phyloP scores from a whole-genome alignment of 257 asterid genomes.

The Plantago major region DNA sequence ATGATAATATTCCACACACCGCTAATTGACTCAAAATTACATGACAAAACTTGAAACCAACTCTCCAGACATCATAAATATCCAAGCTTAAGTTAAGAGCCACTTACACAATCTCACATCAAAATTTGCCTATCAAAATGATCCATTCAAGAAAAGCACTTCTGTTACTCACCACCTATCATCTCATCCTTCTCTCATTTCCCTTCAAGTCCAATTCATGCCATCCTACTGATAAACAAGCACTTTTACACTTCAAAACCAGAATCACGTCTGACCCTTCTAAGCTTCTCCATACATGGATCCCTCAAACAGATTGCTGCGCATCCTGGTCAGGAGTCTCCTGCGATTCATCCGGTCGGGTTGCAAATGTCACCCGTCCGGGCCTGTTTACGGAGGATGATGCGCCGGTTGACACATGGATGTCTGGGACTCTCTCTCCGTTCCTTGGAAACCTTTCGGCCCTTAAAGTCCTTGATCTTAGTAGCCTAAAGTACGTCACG shows the following conservation, averaged over 20 bases:
- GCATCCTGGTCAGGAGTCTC: constrained; percentile 52
- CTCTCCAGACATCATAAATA: constrained; percentile 23
- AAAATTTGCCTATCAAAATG: neutral
- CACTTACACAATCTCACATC: neutral
- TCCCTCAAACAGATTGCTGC: constrained; percentile 57
- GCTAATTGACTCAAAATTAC: constrained; percentile 21
- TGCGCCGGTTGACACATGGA: constrained; percentile 33
- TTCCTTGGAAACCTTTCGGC: constrained; percentile 50
- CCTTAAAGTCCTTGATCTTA: constrained; percentile 47
- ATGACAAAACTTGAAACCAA: constrained; percentile 21
- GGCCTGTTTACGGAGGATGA: constrained; percentile 32
- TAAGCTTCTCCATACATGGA: constrained; percentile 47
- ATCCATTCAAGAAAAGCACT: constrained; percentile 19
- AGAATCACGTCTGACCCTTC: constrained; percentile 48
- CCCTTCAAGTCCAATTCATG: constrained; percentile 36
- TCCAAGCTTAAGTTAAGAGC: constrained; percentile 4
- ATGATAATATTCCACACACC: neutral
- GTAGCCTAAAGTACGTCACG: constrained; percentile 39
- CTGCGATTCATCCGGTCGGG: constrained; percentile 45
- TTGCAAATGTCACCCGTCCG: constrained; percentile 44
- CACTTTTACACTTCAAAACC: constrained; percentile 49
- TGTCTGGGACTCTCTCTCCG: constrained; percentile 56
- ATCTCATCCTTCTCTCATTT: constrained; percentile 8
- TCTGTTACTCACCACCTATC: constrained; percentile 21
- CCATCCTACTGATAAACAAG: constrained; percentile 41